A percentile compares a stretch with the other conserved stretches of the same genome.
Evolutionary conservation across 179 eudicot genomes (phyloP).

Genomic region (Camellia oleifera): DNA sequence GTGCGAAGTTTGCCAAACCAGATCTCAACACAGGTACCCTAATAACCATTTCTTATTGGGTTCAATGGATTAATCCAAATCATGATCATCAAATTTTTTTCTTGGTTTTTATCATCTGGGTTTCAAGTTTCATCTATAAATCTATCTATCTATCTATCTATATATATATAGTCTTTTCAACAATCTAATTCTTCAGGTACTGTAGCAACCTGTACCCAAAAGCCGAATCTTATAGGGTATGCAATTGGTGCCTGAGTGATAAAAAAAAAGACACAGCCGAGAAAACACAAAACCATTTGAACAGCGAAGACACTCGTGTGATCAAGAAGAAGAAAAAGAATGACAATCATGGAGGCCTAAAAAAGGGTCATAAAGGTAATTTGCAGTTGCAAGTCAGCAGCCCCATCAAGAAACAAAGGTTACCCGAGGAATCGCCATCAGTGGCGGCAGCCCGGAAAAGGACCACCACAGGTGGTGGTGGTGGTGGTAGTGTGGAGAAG

Average conservation of each 20-base stretch:
- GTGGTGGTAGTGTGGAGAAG: conserved; percentile 13
- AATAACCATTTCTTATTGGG: neutral
- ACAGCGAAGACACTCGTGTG: conserved; percentile 4
- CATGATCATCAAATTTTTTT: neutral
- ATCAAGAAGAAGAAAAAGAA: conserved; percentile 15
- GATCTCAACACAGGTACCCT: conserved; percentile 82
- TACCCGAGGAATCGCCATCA: conserved; percentile 16
- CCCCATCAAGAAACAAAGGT: conserved; percentile 34
- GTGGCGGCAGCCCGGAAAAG: conserved; percentile 18
- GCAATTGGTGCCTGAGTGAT: conserved; percentile 78
- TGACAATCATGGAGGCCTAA: conserved; percentile 11
- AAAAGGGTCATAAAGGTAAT: conserved; percentile 9
- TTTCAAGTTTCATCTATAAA: neutral
- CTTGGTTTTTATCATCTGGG: conserved; percentile 3
- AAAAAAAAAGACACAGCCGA: conserved; percentile 26
- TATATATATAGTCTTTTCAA: neutral
- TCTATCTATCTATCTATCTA: too few relatives aligned
- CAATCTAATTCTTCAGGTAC: conserved; percentile 40
- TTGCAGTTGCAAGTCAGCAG: conserved; percentile 21
- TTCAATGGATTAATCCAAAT: neutral
- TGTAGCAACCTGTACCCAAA: conserved; percentile 83
- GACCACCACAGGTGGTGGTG: conserved; percentile 8
- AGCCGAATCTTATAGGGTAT: conserved; percentile 59
- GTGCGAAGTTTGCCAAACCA: conserved; percentile 69
- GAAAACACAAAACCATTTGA: conserved; percentile 16